Percentiles rank a stretch among this genome's conserved stretches.
Evolutionary conservation across 192 early-diverging fungal species (phyloP).

Genomic region (Spinellus fusiger): DNA sequence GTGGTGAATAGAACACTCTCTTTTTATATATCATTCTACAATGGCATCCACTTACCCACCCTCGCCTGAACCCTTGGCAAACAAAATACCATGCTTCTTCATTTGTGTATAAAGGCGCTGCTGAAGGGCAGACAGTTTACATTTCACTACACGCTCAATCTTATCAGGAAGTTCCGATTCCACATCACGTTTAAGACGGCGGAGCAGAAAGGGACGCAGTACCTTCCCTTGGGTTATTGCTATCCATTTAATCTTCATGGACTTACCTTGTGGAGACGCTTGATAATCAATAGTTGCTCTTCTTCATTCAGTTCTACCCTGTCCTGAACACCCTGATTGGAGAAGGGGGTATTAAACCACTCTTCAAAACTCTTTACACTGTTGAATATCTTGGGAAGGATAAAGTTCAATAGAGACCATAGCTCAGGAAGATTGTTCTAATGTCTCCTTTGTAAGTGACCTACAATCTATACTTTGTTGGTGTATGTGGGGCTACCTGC

Average conservation of each 20-base stretch:
- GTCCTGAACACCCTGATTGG: slow-evolving; percentile 70
- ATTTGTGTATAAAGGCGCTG: slow-evolving; percentile 76
- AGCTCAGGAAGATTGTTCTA: slow-evolving; percentile 95
- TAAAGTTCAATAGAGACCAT: slow-evolving; percentile 94
- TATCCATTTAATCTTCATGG: background rate
- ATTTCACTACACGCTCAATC: slow-evolving; percentile 87
- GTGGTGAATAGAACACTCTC: background rate
- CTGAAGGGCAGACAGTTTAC: slow-evolving; percentile 86
- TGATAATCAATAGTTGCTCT: slow-evolving; percentile 92
- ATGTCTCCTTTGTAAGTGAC: background rate
- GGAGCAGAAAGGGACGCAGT: slow-evolving; percentile 91
- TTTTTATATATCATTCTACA: background rate
- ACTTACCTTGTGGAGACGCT: slow-evolving; percentile 84
- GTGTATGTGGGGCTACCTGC: slow-evolving; percentile 42
- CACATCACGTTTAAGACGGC: slow-evolving; percentile 96
- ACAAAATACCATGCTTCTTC: slow-evolving; percentile 67
- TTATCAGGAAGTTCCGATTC: slow-evolving; percentile 96
- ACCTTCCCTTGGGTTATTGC: slow-evolving; percentile 23
- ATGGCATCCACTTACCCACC: slow-evolving; percentile 44
- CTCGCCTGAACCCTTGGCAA: slow-evolving; percentile 56
- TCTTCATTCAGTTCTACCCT: slow-evolving; percentile 94
- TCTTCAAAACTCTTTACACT: slow-evolving; percentile 95
- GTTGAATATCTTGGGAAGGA: slow-evolving; percentile 92
- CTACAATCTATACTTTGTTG: background rate
- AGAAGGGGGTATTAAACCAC: slow-evolving; percentile 97